These are phyloP conservation scores for Zygotorulaspora florentina DNA, from an alignment of 805 yeast genomes.

Conservation along the genomic window DNA sequence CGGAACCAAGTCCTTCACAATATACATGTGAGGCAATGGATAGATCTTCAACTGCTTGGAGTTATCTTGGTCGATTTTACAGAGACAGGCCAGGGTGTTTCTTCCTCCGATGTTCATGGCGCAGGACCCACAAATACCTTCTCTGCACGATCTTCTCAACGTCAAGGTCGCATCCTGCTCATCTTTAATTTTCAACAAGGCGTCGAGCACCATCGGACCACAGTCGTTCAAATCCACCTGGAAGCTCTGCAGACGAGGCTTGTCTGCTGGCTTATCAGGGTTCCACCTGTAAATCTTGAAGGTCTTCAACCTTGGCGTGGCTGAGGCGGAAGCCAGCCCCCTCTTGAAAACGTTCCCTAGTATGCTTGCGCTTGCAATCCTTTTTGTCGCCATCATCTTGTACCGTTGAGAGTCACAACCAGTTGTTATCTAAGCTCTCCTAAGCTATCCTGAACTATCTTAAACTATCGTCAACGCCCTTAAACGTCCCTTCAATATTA, in stretches of 20 bases:
- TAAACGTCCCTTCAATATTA: too few species aligned
- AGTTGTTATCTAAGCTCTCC: neutral
- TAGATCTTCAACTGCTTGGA: conserved; percentile 79
- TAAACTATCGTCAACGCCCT: too few species aligned
- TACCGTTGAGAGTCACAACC: neutral
- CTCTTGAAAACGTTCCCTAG: conserved; percentile 16
- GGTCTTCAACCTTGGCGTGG: conserved; percentile 62
- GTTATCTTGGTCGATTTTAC: conserved; percentile 82
- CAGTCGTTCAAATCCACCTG: conserved; percentile 82
- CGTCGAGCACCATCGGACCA: conserved; percentile 98
- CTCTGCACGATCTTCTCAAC: conserved; percentile 97
- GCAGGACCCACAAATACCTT: conserved; percentile 99
- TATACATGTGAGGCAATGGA: conserved; percentile 97
- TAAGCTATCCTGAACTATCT: neutral
- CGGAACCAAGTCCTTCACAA: conserved; percentile 95
- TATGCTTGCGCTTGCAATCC: conserved; percentile 1
- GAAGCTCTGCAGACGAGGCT: conserved; percentile 82
- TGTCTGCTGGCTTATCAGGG: conserved; percentile 91
- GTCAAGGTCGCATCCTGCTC: conserved; percentile 96
- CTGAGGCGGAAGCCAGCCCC: conserved; percentile 39
- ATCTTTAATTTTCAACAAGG: conserved; percentile 87
- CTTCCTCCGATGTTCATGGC: conserved; percentile 99
- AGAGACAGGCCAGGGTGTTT: conserved; percentile 94
- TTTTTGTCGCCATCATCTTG: neutral
- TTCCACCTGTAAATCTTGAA: conserved; percentile 97